These are phyloP conservation scores for Leccinum variabile DNA, from an alignment of 1,284 basidiomycete species.

Conservation along the genomic window DNA sequence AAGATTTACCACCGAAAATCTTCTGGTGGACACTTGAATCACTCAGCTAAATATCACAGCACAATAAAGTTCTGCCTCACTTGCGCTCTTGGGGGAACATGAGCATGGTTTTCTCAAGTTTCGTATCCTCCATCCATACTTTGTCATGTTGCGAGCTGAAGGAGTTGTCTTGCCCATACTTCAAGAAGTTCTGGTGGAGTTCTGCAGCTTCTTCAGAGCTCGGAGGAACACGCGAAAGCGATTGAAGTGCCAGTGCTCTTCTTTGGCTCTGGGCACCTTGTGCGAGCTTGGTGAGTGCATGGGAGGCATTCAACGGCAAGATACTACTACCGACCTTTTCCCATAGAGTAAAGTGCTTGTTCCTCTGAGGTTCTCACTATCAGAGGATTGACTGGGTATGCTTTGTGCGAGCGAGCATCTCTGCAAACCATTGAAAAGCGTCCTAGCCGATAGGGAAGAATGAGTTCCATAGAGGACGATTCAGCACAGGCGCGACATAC, in stretches of 20 bases:
- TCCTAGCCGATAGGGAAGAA: slow-evolving; percentile 37
- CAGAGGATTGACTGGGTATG: slow-evolving; percentile 66
- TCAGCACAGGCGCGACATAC: slow-evolving; percentile 38
- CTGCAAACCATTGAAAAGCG: slow-evolving; percentile 84
- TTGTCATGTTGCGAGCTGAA: slow-evolving; percentile 39
- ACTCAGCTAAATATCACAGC: background rate
- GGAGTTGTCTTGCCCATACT: slow-evolving; percentile 47
- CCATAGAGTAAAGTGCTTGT: slow-evolving; percentile 59
- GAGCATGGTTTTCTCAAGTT: slow-evolving; percentile 65
- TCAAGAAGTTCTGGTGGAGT: slow-evolving; percentile 69
- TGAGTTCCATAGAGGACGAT: background rate
- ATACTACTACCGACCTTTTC: slow-evolving; percentile 52
- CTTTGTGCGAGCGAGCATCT: slow-evolving; percentile 65
- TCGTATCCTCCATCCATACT: slow-evolving; percentile 68
- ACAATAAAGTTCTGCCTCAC: slow-evolving; percentile 40
- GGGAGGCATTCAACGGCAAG: background rate
- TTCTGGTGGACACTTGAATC: slow-evolving; percentile 69
- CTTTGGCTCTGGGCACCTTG: slow-evolving; percentile 54
- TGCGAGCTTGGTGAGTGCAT: slow-evolving; percentile 2
- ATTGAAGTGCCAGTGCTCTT: slow-evolving; percentile 50
- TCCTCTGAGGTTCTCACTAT: slow-evolving; percentile 64
- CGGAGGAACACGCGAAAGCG: slow-evolving; percentile 72
- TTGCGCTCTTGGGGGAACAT: slow-evolving; percentile 89
- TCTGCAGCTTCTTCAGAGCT: slow-evolving; percentile 64
- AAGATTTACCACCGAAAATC: slow-evolving; percentile 66